Conservation (phyloP, 352 stramenopile species). For the Phytophthora parvispora region DNA sequence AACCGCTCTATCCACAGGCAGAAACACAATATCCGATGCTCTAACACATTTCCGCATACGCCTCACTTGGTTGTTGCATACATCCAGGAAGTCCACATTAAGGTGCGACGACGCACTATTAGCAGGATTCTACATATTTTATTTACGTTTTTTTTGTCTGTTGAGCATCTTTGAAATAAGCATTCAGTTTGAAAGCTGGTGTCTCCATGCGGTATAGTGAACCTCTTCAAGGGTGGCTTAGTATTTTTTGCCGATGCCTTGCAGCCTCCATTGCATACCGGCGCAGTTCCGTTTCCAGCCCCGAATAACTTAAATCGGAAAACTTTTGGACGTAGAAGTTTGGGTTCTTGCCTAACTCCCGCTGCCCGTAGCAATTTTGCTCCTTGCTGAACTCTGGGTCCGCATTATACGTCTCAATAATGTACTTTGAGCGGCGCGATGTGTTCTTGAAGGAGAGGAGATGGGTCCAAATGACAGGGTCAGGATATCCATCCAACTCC, state of each 20-base stretch:
- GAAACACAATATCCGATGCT: too few relatives aligned
- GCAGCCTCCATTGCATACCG: slow-evolving; percentile 24
- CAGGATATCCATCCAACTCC: slow-evolving; percentile 31
- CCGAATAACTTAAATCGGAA: slow-evolving; percentile 20
- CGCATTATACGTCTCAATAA: slow-evolving; percentile 62
- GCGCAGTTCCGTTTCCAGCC: slow-evolving; percentile 8
- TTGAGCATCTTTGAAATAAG: too few relatives aligned
- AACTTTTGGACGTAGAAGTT: slow-evolving; percentile 21
- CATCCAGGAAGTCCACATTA: too few relatives aligned
- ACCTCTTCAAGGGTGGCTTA: slow-evolving; percentile 5
- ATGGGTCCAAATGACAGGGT: slow-evolving; percentile 69
- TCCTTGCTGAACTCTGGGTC: slow-evolving; percentile 37
- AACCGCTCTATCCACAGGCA: too few relatives aligned
- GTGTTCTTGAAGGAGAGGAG: slow-evolving; percentile 67
- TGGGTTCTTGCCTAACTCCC: slow-evolving; percentile 3
- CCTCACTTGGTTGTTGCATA: too few relatives aligned
- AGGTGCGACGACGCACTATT: too few relatives aligned
- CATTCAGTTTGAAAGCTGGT: too few relatives aligned
- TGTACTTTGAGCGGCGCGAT: slow-evolving; percentile 40
- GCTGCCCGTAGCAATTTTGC: slow-evolving; percentile 67
- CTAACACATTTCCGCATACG: too few relatives aligned
- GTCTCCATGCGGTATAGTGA: too few relatives aligned
- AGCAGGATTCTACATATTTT: too few relatives aligned
- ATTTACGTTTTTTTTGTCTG: too few relatives aligned
- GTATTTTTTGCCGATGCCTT: slow-evolving; percentile 4